Percentiles rank a stretch among this genome's conserved stretches.
These are phyloP conservation scores for Styphnolobium japonicum DNA, from an alignment of 306 rosid genomes.

Conservation along the genomic window DNA sequence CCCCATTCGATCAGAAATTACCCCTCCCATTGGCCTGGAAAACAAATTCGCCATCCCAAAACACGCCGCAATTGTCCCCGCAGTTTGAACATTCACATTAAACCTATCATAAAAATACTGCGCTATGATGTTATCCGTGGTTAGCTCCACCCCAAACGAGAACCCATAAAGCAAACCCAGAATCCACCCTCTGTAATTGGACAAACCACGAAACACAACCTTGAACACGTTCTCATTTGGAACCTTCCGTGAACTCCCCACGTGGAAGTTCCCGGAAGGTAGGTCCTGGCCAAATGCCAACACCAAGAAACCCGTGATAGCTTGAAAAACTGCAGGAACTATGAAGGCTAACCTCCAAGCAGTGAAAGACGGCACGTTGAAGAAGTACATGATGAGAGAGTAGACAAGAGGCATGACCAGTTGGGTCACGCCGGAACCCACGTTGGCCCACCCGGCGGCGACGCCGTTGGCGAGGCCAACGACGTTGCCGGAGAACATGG, in stretches of 20 bases:
- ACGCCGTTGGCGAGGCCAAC: constrained; percentile 64
- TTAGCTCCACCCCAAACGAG: constrained; percentile 55
- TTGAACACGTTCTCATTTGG: neutral
- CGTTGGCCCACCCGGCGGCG: constrained; percentile 65
- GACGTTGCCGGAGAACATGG: constrained; percentile 50
- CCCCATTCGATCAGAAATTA: constrained; percentile 49
- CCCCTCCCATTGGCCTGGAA: constrained; percentile 57
- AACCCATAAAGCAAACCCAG: constrained; percentile 42
- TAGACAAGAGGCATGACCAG: constrained; percentile 54
- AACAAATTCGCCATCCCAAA: constrained; percentile 57
- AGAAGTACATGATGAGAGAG: constrained; percentile 27
- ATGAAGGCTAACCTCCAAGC: constrained; percentile 52
- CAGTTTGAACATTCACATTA: constrained; percentile 36
- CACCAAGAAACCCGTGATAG: constrained; percentile 37
- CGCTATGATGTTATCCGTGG: constrained; percentile 54
- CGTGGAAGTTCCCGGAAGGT: constrained; percentile 13
- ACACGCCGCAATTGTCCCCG: constrained; percentile 56
- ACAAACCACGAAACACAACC: constrained; percentile 27
- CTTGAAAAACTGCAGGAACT: constrained; percentile 47
- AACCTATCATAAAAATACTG: constrained; percentile 57
- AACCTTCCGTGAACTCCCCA: neutral
- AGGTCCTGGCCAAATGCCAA: constrained; percentile 48
- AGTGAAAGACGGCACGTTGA: constrained; percentile 34
- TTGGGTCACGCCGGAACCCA: constrained; percentile 57
- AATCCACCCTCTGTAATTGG: constrained; percentile 61